Evolutionary conservation across 768 basidiomycete species (phyloP).

Genomic region (Termitomyces sp.): DNA sequence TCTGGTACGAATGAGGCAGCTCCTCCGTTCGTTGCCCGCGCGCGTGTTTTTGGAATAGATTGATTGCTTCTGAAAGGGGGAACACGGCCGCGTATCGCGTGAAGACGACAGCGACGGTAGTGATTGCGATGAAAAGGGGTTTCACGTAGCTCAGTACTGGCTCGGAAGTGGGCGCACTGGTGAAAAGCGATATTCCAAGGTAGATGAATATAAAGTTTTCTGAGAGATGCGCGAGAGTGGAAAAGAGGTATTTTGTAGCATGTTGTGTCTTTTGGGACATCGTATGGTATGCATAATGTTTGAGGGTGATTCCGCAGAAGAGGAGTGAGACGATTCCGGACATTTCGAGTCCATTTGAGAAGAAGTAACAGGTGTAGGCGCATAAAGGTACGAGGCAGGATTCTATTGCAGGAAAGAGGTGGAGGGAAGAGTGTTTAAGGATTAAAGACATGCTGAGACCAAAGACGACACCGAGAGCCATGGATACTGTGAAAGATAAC

Average conservation of each 20-base stretch:
- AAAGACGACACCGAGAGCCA: slow-evolving; percentile 89
- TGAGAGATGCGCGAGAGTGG: slow-evolving; percentile 86
- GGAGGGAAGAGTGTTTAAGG: slow-evolving; percentile 89
- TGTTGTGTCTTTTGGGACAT: slow-evolving; percentile 95
- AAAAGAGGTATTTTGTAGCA: slow-evolving; percentile 93
- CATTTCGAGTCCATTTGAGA: slow-evolving; percentile 94
- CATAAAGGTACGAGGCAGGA: slow-evolving; percentile 93
- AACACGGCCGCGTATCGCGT: slow-evolving; percentile 96
- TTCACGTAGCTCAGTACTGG: slow-evolving; percentile 84
- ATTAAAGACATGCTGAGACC: slow-evolving; percentile 88
- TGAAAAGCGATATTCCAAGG: slow-evolving; percentile 96
- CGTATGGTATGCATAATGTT: slow-evolving; percentile 99
- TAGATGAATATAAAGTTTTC: slow-evolving; percentile 99
- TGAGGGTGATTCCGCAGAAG: slow-evolving; percentile 98
- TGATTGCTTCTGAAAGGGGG: slow-evolving; percentile 92
- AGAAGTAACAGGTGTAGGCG: slow-evolving; percentile 97
- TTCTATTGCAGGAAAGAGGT: slow-evolving; percentile 88
- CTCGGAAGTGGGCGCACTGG: slow-evolving; percentile 70
- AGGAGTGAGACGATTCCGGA: slow-evolving; percentile 95
- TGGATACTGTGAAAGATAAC: slow-evolving; percentile 89
- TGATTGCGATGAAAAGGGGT: slow-evolving; percentile 90
- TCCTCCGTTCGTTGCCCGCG: slow-evolving; percentile 87
- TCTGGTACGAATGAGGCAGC: slow-evolving; percentile 95
- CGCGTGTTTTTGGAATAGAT: slow-evolving; percentile 79
- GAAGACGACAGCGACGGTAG: slow-evolving; percentile 87